These are phyloP conservation scores for Xylaria castorea DNA, from an alignment of 495 filamentous ascomycete species.

Conservation along the genomic window DNA sequence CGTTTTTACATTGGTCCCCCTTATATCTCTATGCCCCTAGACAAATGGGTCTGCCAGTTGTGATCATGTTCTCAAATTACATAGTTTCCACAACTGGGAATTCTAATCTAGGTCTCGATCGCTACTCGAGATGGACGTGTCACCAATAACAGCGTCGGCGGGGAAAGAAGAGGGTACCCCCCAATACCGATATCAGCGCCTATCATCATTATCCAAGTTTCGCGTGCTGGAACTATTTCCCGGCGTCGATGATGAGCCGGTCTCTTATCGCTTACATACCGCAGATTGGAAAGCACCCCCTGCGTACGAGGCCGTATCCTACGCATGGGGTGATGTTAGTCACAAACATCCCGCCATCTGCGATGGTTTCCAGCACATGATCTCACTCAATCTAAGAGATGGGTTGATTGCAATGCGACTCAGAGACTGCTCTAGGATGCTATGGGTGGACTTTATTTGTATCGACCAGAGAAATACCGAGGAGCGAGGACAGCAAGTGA, in stretches of 20 bases:
- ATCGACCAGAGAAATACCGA: neutral
- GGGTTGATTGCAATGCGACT: neutral
- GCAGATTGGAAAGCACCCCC: neutral
- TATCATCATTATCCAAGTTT: neutral
- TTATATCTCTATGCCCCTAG: no score
- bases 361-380: neutral
- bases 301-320: neutral
- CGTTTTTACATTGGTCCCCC: no score
- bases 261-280: neutral
- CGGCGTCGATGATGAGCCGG: neutral
- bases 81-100: no score
- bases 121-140: neutral
- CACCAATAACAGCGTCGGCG: neutral
- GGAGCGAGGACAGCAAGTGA: neutral
- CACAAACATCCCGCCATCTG: neutral
- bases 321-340: neutral
- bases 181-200: neutral
- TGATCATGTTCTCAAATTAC: no score
- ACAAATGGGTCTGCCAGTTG: no score
- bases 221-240: neutral
- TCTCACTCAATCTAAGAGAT: neutral
- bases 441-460: neutral
- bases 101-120: no score
- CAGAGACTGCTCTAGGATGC: neutral
- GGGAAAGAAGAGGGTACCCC: neutral